Conservation (phyloP, 1,284 basidiomycete species). For the Melampsora larici-populina region DNA sequence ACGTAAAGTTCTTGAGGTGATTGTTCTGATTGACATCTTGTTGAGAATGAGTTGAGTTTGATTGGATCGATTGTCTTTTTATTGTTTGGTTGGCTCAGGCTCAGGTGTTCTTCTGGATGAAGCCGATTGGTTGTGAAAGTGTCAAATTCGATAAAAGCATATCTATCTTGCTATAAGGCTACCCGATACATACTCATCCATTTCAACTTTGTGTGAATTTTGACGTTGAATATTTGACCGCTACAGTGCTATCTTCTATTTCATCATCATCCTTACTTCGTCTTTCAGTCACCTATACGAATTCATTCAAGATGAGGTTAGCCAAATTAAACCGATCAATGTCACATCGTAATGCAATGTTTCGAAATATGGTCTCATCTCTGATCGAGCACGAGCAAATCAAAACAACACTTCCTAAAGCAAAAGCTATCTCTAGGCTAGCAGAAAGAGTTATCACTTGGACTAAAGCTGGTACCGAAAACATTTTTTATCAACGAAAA, state of each 20-base stretch:
- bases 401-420: conserved; percentile 92
- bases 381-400: conserved; percentile 94
- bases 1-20: not conserved
- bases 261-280: not conserved
- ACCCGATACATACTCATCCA: too few relatives aligned
- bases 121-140: too few relatives aligned
- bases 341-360: conserved; percentile 49
- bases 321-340: conserved; percentile 43
- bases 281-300: not conserved
- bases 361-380: conserved; percentile 84
- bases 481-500: conserved; percentile 28
- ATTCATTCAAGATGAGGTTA: conserved; percentile 20
- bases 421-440: conserved; percentile 81
- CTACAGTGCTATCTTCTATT: too few relatives aligned
- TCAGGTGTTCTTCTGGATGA: too few relatives aligned
- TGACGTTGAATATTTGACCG: too few relatives aligned
- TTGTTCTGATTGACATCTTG: not conserved
- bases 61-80: too few relatives aligned
- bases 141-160: too few relatives aligned
- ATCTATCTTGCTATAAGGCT: too few relatives aligned
- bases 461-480: not conserved
- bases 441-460: conserved; percentile 74
- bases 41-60: not conserved
- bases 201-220: too few relatives aligned
- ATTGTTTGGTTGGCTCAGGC: too few relatives aligned